Base-by-base conservation (phyloP, 805 yeast genomes). In the Komagataella pastoris region DNA sequence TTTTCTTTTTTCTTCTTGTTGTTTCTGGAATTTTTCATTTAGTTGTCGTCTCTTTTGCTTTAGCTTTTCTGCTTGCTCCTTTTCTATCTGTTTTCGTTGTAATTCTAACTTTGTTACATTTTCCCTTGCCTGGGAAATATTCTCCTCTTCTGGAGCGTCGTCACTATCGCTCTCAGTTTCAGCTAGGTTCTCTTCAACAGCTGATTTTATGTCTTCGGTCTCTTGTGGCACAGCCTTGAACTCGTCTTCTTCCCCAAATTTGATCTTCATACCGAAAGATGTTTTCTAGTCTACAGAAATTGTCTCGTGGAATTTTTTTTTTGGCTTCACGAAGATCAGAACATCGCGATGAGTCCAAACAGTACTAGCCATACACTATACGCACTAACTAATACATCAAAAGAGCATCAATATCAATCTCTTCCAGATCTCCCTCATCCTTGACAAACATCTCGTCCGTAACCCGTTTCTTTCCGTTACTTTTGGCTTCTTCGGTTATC, bases 141-240 rank as follows among this genome's bases (percentile, higher is more conserved):
- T 49, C 50, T 73, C 79, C 56, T 76, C 80, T 52, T 75, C 79
- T 50, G 81, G 81, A 0, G 80, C 79, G 18, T 73, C 79, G 52
- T 68, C 74, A 8, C 40, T 30, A 53, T 68, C 73, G 44, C 49
- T 46, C 5, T 30, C 48, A 14, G 19, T 17, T n/a, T 50, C 52
- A 10, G 10, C 19, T 17, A 3, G 12, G 8, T n/a, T 17, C 14
- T 30, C 12, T 30, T 10, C 40, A 30, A 14, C 40, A 30, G 5
- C 40, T 30, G n/a, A 3, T 30, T 30, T 30, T 30, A 14, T 30
- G 40, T 10, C 40, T 30, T 30, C 14, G 12, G 14, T 30, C 1
- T 30, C 14, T 30, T 30, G 40, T 30, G 40, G 40, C 12, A 30
- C 14, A 30, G 40, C 40, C 40, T 30, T 30, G 12, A 14, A 30